Base-by-base conservation (phyloP, 768 basidiomycete genomes). In the Dioszegia hungarica region DNA sequence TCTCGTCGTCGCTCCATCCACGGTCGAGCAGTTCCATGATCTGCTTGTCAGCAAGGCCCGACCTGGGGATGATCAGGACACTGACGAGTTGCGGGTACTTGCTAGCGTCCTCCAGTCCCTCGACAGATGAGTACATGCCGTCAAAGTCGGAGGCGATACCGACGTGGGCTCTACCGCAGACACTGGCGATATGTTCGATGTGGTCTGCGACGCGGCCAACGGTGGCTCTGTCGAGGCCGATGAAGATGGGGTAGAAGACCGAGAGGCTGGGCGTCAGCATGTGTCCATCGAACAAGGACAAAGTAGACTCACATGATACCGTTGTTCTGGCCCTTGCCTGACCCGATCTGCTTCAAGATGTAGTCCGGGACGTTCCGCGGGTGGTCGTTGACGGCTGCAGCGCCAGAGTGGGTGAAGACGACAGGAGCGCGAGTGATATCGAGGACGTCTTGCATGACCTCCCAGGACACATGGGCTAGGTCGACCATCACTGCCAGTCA, bases 311-410 rank as follows among this genome's bases (percentile, higher is more conserved):
- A 45, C 43, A 45, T 22, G 5, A 67, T 41, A 9, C 65, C 60
- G n/a, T 24, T 27, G 36, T 63, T 67, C 51, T 67, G 15, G 2
- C 52, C 52, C 2, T 31, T n/a, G 38, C 37, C n/a, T 15, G 37
- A n/a, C 56, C 62, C 47, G 12, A 67, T 63, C 39, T 43, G 34
- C 4, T 50, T 28, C 28, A 67, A 40, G 31, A 67, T 36, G 29
- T 59, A 41, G 43, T 67, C 62, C 12, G 65, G 65, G 1, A 67
- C 57, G 39, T 67, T 67, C n/a, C 65, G 51, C 41, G 65, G 65
- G 47, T 67, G 65, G 33, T 63, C 59, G 25, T 43, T 41, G 1
- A 67, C 31, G 5, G 22, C 59, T 22, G 53, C 24, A 10, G 65
- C 59, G 12, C 53, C 59, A 8, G 57, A 59, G 52, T 67, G 65